Evolutionary conservation across 768 basidiomycete species (phyloP), one percentile per base, ranked within the genome.

Genomic region (Pisolithus sp.): DNA sequence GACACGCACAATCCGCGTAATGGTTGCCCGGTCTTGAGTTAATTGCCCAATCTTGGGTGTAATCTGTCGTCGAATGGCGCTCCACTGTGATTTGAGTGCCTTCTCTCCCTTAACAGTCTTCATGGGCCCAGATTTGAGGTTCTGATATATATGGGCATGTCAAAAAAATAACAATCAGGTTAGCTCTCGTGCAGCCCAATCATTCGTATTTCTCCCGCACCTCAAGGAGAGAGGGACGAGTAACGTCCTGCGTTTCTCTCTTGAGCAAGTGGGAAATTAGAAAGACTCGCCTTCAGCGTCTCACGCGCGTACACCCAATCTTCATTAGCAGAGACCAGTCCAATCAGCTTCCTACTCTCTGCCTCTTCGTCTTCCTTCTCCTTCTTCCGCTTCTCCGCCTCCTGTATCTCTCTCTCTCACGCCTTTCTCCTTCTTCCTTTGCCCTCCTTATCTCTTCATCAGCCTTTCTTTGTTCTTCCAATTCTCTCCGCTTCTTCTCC

Each of bases 31-130:
- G 52, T 91, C 86, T 55, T 87, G 85, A 5, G 89, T 93, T 23
- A 95, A 68, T 64, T 93, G 92, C 7, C 91, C 91, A 44, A 95
- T 83, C 67, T 87, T 92, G 26, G 89, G 88, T 3, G 82, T 90
- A 46, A 95, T 89, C 60, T 83, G 78, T 42, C 93, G 80, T 23
- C 92, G 83, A 46, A 77, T 73, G 47, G 75, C 76, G 48, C 75
- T 81, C 82, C 87, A 91, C 24, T 75, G 68, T 10, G 81, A 69
- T 63, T 82, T 87, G 52, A 75, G 61, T 5, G 66, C 65, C 44
- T 76, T 72, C 59, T 83, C 66, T 3, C 62, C 65, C 65, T 92
- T 93, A 53, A 93, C 82, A 36, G 67, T 60, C 46, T 73, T 77
- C 73, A 90, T 79, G 23, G 79, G 72, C 31, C 81, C 78, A 2